Conservation (phyloP, 164 flowering plant species). For the Berberis vulgaris region DNA sequence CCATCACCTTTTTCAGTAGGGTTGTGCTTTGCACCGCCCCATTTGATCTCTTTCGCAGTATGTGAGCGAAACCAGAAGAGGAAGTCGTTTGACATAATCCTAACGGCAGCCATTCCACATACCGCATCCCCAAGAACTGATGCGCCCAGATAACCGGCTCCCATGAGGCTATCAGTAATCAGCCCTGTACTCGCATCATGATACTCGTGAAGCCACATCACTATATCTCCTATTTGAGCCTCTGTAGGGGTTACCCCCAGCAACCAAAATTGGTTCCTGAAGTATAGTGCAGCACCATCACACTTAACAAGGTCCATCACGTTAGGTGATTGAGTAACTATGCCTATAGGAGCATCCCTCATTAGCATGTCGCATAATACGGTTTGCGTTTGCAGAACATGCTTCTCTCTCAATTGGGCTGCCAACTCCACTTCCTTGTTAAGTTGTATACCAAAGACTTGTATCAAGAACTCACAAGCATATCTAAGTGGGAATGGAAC, state of each 20-base stretch:
- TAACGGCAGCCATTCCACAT: conserved; percentile 71
- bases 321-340: conserved; percentile 54
- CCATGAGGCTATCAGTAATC: conserved; percentile 54
- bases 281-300: conserved; percentile 65
- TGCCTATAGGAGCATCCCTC: conserved; percentile 46
- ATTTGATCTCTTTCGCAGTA: conserved; percentile 23
- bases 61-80: conserved; percentile 41
- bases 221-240: conserved; percentile 46
- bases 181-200: conserved; percentile 58
- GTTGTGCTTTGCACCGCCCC: conserved; percentile 32
- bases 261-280: conserved; percentile 34
- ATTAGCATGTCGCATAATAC: conserved; percentile 67
- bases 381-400: conserved; percentile 44
- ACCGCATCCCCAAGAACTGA: conserved; percentile 54
- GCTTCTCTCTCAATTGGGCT: conserved; percentile 43
- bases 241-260: conserved; percentile 64
- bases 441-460: conserved; percentile 60
- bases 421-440: conserved; percentile 57
- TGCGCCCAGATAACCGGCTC: conserved; percentile 56
- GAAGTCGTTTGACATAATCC: conserved; percentile 38
- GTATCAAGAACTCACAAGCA: conserved; percentile 74
- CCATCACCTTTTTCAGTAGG: conserved; percentile 18
- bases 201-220: conserved; percentile 39
- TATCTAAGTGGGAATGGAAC: conserved; percentile 65
- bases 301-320: conserved; percentile 76